Evolutionary conservation across 306 rosid species (phyloP), one percentile per base, ranked within the genome.

Genomic region (Bauhinia variegata): DNA sequence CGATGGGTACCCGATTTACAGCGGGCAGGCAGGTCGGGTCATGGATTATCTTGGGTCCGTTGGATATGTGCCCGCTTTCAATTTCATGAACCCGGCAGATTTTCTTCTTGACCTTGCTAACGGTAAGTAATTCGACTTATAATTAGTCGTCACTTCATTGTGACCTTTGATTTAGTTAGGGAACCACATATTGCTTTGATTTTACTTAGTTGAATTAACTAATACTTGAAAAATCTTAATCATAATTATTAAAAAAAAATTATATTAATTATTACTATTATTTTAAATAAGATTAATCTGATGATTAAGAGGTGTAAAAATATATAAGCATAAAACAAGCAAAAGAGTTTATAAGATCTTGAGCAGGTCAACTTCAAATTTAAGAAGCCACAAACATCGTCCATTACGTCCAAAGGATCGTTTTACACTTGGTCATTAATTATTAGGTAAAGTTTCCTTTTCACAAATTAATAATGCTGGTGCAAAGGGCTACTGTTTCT

Each of bases 21-120:
- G 88, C 6, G 95, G 97, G 0, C 49, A 16, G 0, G 72, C 92
- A 44, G 74, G 63, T 76, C 90, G 81, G 92, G 95, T 72, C 60
- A 81, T 88, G 88, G 87, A 82, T 8, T 91, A 91, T 77, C 80
- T 86, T 11, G 88, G 75, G 34, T 83, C 86, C 58, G 62, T 89
- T 23, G 92, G 95, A 0, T 83, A 23, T 71, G 78, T 53, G 46
- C 95, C 86, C 11, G 89, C 82, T 46, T 83, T 75, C 81, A 83
- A 76, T 53, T 88, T 78, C 63, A 67, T 91, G 70, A 91, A 91
- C 82, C 95, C 96, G 3, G 97, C 97, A 6, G 97, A 91, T 73
- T 85, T 86, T 60, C 75, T 91, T 19, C 93, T 91, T 60, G 97
- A 91, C 28, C 93, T 91, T 79, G 97, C 97, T 2, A 91, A 88